Conservation (phyloP, 257 asterid species). For the Scutellaria minor region DNA sequence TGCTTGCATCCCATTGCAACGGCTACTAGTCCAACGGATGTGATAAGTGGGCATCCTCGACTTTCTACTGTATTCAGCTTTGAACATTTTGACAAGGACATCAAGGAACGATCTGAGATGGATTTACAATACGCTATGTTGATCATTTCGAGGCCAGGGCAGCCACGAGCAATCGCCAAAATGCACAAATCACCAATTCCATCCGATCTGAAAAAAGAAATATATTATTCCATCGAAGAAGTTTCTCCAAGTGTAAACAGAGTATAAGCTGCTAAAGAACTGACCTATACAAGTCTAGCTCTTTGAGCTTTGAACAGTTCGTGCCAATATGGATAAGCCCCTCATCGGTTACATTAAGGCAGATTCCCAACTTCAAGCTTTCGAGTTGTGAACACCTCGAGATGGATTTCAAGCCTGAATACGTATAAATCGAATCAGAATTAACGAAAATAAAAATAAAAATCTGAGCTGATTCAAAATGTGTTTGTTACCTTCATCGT, state of each 20-base stretch:
- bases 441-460: not conserved
- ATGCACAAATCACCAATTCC: constrained; percentile 75
- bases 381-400: constrained; percentile 66
- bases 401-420: constrained; percentile 72
- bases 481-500: constrained; percentile 69
- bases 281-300: constrained; percentile 86
- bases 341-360: constrained; percentile 66
- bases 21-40: constrained; percentile 76
- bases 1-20: constrained; percentile 76
- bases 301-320: constrained; percentile 72
- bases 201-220: constrained; percentile 59
- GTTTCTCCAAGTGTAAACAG: not conserved
- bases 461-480: constrained; percentile 4
- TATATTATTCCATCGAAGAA: too few species aligned
- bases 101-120: constrained; percentile 65
- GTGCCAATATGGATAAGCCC: constrained; percentile 75
- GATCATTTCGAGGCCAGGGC: constrained; percentile 73
- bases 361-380: constrained; percentile 77
- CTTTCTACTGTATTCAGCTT: constrained; percentile 71
- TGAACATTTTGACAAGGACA: constrained; percentile 70
- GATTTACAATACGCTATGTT: constrained; percentile 68
- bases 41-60: constrained; percentile 80
- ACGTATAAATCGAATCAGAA: constrained; percentile 17
- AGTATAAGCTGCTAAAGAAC: not conserved
- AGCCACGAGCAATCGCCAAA: constrained; percentile 67